These are phyloP conservation scores for Ogataea glucozyma DNA, from an alignment of 805 yeast species.

Conservation along the genomic window DNA sequence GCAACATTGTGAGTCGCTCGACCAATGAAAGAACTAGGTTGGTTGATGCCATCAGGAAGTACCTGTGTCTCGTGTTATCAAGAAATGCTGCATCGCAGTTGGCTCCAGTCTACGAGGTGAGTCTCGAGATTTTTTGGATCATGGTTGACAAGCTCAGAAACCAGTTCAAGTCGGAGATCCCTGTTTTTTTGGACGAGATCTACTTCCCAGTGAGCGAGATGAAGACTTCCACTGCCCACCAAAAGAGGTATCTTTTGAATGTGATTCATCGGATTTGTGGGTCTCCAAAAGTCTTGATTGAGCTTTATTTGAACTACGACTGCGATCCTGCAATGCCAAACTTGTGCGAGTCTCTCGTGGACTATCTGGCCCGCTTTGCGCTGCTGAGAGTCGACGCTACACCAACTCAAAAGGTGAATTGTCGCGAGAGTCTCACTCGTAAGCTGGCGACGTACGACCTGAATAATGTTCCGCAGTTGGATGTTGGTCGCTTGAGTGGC, in stretches of 20 bases:
- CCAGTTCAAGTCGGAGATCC: conserved; percentile 89
- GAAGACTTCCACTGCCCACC: conserved; percentile 89
- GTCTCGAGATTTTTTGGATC: conserved; percentile 92
- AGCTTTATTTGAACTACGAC: conserved; percentile 91
- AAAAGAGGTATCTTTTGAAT: conserved; percentile 80
- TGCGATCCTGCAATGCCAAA: conserved; percentile 84
- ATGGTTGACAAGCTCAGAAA: conserved; percentile 78
- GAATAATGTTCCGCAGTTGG: conserved; percentile 71
- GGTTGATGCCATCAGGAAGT: conserved; percentile 80
- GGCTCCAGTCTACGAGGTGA: conserved; percentile 88
- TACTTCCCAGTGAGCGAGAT: conserved; percentile 93
- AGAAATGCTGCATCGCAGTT: conserved; percentile 91
- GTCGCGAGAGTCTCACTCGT: conserved; percentile 49
- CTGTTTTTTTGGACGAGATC: conserved; percentile 88
- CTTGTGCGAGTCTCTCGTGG: conserved; percentile 79
- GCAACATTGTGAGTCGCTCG: conserved; percentile 50
- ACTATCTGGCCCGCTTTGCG: conserved; percentile 72
- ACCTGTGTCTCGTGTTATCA: conserved; percentile 76
- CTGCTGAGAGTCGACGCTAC: conserved; percentile 72
- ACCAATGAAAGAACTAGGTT: conserved; percentile 60
- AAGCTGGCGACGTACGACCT: conserved; percentile 75
- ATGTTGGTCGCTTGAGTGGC: conserved; percentile 63
- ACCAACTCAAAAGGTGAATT: conserved; percentile 60
- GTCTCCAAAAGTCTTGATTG: conserved; percentile 89
- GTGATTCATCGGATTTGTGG: conserved; percentile 80